Evolutionary conservation across 2,329 filamentous ascomycete genomes (phyloP).

Genomic region (Aspergillus fijiensis): DNA sequence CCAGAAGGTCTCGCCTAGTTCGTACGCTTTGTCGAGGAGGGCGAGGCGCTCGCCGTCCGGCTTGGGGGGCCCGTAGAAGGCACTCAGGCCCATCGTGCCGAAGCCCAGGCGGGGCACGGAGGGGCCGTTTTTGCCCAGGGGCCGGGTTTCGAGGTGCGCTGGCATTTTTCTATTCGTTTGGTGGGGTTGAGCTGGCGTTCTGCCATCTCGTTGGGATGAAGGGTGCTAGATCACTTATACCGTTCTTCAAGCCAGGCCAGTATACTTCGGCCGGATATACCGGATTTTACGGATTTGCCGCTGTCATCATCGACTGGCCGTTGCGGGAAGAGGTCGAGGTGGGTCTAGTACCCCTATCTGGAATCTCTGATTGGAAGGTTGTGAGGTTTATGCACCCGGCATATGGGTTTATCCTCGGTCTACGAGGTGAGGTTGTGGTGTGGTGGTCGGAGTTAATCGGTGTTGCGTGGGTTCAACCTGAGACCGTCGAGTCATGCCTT

Average conservation of each 20-base stretch:
- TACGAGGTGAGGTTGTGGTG: too few species aligned
- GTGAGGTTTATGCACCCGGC: too few species aligned
- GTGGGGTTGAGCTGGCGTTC: not conserved
- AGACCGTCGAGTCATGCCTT: too few species aligned
- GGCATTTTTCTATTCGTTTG: not conserved
- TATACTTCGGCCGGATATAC: not conserved
- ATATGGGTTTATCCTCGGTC: too few species aligned
- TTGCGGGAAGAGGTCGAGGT: too few species aligned
- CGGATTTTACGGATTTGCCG: not conserved
- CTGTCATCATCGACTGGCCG: not conserved
- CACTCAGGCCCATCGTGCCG: constrained; percentile 28
- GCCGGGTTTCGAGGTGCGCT: constrained; percentile 1
- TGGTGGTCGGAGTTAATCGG: too few species aligned
- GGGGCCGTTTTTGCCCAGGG: constrained; percentile 22
- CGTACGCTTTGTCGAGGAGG: constrained; percentile 32
- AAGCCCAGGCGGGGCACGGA: constrained; percentile 25
- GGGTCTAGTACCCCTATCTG: too few species aligned
- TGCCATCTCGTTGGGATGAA: too few species aligned
- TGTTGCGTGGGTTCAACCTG: too few species aligned
- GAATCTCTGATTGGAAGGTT: too few species aligned
- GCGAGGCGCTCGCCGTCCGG: constrained; percentile 18
- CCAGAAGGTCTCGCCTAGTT: constrained; percentile 33
- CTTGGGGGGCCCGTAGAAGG: constrained; percentile 21
- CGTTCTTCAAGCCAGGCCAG: not conserved
- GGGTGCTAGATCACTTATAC: not conserved